Base-by-base conservation (phyloP, 2,329 filamentous ascomycete species). In the Fusarium multiceps region DNA sequence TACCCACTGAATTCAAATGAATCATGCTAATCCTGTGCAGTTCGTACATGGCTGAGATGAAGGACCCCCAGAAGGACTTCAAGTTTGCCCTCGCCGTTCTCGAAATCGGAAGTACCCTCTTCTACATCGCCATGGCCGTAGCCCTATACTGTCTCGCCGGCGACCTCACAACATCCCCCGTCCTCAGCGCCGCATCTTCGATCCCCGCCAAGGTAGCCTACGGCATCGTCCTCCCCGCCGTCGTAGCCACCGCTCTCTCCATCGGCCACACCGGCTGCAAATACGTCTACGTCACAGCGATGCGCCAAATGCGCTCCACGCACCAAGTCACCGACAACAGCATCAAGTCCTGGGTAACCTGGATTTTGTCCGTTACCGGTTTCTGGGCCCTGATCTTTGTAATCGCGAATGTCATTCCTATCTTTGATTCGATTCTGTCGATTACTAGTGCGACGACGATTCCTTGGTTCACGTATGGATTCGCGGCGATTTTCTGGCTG, bases 361-460 rank as follows among this genome's bases (percentile, higher is more conserved):
- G 75, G 75, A 47, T 78, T 7, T 27, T 63, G 12, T 72, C 71
- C 0, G 71, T 75, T 0, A 75, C 68, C 0, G 21, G 43, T 1
- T 76, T 76, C 27, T 76, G 73, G 74, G 55, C 75, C 0, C n/a
- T 76, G 4, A 68, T 72, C 20, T 77, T 76, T 32, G 64, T 71
- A 6, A 66, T 77, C 16, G 72, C 74, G 0, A 77, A 77, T 3
- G 74, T 73, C 32, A 76, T 77, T 16, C 75, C 75, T 2, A 69
- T 76, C 21, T 77, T 77, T 49, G 73, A 76, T 32, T 77, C 75
- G 0, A 76, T 77, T 11, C 57, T 77, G 14, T 71, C 72, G 3
- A 77, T 77, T 0, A 74, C 73, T 0, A 71, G 72, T 1, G 72
- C 75, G 0, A 76, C 74, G 0, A 75, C 73, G 0, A 73, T 76